Base-by-base conservation (phyloP, 1,139 yeast species). In the Barnettozyma hawaiiensis region DNA sequence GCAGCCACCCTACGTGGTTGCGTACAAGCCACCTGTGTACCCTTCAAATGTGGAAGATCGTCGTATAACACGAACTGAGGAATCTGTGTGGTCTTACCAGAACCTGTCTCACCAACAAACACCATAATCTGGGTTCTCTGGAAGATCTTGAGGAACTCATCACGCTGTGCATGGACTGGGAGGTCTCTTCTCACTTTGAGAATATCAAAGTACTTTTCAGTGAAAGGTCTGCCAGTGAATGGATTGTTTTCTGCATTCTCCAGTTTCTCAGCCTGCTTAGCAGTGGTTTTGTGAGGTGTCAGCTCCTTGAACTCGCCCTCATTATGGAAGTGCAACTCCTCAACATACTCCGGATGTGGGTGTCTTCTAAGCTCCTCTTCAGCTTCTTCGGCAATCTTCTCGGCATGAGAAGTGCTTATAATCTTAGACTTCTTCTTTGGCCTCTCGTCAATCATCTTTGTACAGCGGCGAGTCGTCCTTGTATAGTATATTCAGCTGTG, bases 1-100 rank as follows among this genome's bases (percentile, higher is more conserved):
- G 97, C 97, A 3, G 97, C 97, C 49, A 90, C 97, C 67, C 97
- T 78, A 66, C 97, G 79, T 16, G 97, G 97, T 68, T 90, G 97
- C 0, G 97, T 90, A 78, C 97, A 90, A 1, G 96, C 97, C 40
- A 90, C 86, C 61, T 82, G 87, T 29, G 78, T 78, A 3, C 94
- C 92, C 39, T 70, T 67, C 45, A 85, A 66, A 50, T 85, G 95
- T 24, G 95, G 95, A 65, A 94, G 78, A 55, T 89, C 97, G 61
- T 92, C 97, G 53, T 81, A 89, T 37, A 90, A 71, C 24, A 92
- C 97, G 67, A 89, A 90, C 64, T 90, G 97, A 4, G 97, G 97
- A 48, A 90, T 89, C 65, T 90, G 97, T 1, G 97, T 90, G 21
- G 97, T 90, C 62, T 90, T 90, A 73, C 97, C 97, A 14, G 96